phyloP scores from a whole-genome alignment of 1,284 basidiomycete genomes.

The Ceratobasidium sp. region DNA sequence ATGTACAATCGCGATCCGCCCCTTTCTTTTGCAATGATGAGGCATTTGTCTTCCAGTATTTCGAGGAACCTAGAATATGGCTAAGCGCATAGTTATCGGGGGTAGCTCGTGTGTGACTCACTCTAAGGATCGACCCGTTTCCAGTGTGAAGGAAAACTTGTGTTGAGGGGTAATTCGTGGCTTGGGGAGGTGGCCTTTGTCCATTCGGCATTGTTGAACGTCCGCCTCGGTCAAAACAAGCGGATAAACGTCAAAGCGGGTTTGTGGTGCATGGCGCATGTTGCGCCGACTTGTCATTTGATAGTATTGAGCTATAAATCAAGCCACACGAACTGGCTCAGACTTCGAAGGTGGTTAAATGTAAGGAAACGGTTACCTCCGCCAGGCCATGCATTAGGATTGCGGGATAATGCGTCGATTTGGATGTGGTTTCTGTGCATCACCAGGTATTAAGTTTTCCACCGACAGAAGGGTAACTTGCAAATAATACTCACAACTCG shows the following conservation, averaged over 20 bases:
- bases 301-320: too few relatives aligned
- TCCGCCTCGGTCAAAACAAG: constrained; percentile 41
- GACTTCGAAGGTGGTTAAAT: too few relatives aligned
- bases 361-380: too few relatives aligned
- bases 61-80: constrained; percentile 3
- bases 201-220: constrained; percentile 16
- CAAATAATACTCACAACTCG: too few relatives aligned
- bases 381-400: too few relatives aligned
- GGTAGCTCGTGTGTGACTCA: neutral
- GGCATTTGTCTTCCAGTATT: constrained; percentile 22
- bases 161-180: constrained; percentile 4
- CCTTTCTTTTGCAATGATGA: constrained; percentile 5
- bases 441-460: too few relatives aligned
- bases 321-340: too few relatives aligned
- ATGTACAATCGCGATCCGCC: constrained; percentile 5
- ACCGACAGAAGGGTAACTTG: too few relatives aligned
- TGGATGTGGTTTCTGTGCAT: too few relatives aligned
- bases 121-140: constrained; percentile 1
- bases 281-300: too few relatives aligned
- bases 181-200: constrained; percentile 21
- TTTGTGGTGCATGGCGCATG: constrained; percentile 4
- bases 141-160: constrained; percentile 12
- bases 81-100: too few relatives aligned
- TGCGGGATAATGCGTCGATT: too few relatives aligned
- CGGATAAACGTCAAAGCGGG: constrained; percentile 17